Percentiles rank a stretch among this genome's conserved stretches.
phyloP scores from a whole-genome alignment of 306 rosid species.

The Cicer bijugum region DNA sequence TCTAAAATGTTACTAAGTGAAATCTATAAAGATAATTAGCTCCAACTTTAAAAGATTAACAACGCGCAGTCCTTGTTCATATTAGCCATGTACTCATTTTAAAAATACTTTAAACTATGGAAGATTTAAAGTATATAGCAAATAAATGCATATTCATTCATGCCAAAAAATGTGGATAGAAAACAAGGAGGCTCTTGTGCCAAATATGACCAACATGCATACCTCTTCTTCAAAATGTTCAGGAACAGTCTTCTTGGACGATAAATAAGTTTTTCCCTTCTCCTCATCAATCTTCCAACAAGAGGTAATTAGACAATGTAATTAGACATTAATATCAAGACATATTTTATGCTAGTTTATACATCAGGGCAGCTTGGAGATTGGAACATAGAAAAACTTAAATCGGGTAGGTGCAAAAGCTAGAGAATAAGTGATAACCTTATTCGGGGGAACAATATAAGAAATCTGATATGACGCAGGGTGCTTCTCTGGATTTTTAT shows the following conservation, averaged over 20 bases:
- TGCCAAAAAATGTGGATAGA: conserved; percentile 19
- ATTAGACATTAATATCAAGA: conserved; percentile 26
- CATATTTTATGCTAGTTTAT: conserved; percentile 36
- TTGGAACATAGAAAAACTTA: conserved; percentile 34
- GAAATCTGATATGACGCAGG: conserved; percentile 75
- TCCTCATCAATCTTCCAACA: conserved; percentile 73
- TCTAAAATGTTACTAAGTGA: conserved; percentile 2
- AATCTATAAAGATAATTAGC: neutral
- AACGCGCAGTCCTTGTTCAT: neutral
- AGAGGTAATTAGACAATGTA: conserved; percentile 30
- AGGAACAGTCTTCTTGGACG: conserved; percentile 65
- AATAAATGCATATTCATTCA: neutral
- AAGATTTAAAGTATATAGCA: conserved; percentile 18
- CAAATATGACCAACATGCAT: conserved; percentile 35
- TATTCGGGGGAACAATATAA: conserved; percentile 84
- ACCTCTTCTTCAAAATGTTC: conserved; percentile 94
- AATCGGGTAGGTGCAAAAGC: conserved; percentile 30
- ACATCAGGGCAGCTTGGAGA: conserved; percentile 26
- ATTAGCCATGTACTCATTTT: conserved; percentile 1
- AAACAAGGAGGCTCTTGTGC: conserved; percentile 30
- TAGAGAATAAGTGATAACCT: conserved; percentile 56
- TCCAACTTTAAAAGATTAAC: conserved; percentile 3
- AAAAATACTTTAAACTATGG: neutral
- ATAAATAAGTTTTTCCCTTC: conserved; percentile 69
- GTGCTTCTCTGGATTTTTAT: conserved; percentile 66